These are phyloP conservation scores for Coemansia sp. DNA, from an alignment of 192 early-diverging fungal species.

Conservation along the genomic window DNA sequence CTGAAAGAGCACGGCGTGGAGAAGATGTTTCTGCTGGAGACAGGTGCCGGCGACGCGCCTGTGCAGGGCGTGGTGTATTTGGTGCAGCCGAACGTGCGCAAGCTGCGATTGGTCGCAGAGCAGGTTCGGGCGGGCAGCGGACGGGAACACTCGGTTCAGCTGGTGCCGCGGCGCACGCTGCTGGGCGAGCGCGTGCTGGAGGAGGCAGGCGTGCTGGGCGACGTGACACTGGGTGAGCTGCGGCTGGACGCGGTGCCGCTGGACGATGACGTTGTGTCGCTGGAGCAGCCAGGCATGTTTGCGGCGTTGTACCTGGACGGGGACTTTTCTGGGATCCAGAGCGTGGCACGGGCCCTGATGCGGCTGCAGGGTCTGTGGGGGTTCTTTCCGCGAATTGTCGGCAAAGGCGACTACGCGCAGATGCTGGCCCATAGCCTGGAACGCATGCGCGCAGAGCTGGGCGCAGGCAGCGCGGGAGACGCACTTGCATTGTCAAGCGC, in stretches of 20 bases:
- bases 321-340: constrained; percentile 46
- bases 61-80: constrained; percentile 78
- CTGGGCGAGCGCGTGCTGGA: constrained; percentile 93
- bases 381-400: constrained; percentile 84
- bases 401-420: constrained; percentile 84
- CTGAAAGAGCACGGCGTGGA: constrained; percentile 96
- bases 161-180: constrained; percentile 86
- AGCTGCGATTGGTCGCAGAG: constrained; percentile 82
- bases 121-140: constrained; percentile 27
- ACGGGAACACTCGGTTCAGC: constrained; percentile 70
- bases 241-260: constrained; percentile 88
- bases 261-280: constrained; percentile 85
- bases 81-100: constrained; percentile 70
- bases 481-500: constrained; percentile 58
- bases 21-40: constrained; percentile 83
- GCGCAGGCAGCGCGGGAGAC: constrained; percentile 16
- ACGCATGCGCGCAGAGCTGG: constrained; percentile 80
- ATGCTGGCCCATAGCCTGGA: constrained; percentile 72
- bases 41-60: constrained; percentile 68
- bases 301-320: constrained; percentile 75
- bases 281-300: constrained; percentile 83
- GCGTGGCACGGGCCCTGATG: constrained; percentile 72
- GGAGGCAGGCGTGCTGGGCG: constrained; percentile 88
- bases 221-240: constrained; percentile 82
- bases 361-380: constrained; percentile 86